Evolutionary conservation across 768 basidiomycete species (phyloP).

Genomic region (Pleurotus eryngii): DNA sequence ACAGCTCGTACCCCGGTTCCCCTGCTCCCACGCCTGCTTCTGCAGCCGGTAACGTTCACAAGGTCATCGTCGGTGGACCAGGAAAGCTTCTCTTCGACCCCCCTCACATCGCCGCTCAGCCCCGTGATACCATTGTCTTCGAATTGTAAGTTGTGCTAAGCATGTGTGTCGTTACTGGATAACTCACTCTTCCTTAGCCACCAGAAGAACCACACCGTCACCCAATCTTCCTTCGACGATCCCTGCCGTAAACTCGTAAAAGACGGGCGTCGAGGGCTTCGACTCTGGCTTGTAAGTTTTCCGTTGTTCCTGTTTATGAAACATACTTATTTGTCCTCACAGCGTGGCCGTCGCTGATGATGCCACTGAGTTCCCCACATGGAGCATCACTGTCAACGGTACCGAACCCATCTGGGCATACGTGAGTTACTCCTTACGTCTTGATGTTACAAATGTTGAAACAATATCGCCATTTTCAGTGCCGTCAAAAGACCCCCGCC

Average conservation of each 20-base stretch:
- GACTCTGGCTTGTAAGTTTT: slow-evolving; percentile 54
- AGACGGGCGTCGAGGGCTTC: slow-evolving; percentile 42
- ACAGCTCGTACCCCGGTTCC: slow-evolving; percentile 52
- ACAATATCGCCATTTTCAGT: slow-evolving; percentile 21
- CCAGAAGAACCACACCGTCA: slow-evolving; percentile 66
- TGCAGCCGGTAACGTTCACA: slow-evolving; percentile 43
- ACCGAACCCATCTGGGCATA: slow-evolving; percentile 59
- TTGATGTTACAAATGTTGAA: not conserved
- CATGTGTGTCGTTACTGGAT: not conserved
- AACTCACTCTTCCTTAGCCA: slow-evolving; percentile 31
- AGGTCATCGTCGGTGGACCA: slow-evolving; percentile 51
- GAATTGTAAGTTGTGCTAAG: slow-evolving; percentile 43
- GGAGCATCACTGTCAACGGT: slow-evolving; percentile 54
- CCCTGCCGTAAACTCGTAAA: slow-evolving; percentile 49
- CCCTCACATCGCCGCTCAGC: slow-evolving; percentile 42
- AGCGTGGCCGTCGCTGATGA: slow-evolving; percentile 39
- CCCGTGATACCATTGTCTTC: slow-evolving; percentile 56
- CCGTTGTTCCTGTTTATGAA: slow-evolving; percentile 1
- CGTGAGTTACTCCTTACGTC: slow-evolving; percentile 25
- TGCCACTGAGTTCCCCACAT: slow-evolving; percentile 49
- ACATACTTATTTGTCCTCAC: not conserved
- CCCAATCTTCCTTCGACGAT: slow-evolving; percentile 57
- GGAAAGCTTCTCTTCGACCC: slow-evolving; percentile 49
- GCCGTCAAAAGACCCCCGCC: slow-evolving; percentile 34
- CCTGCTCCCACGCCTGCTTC: slow-evolving; percentile 52